phyloP scores from a whole-genome alignment of 2,329 filamentous ascomycete species.

The Plectosphaerella plurivora region DNA sequence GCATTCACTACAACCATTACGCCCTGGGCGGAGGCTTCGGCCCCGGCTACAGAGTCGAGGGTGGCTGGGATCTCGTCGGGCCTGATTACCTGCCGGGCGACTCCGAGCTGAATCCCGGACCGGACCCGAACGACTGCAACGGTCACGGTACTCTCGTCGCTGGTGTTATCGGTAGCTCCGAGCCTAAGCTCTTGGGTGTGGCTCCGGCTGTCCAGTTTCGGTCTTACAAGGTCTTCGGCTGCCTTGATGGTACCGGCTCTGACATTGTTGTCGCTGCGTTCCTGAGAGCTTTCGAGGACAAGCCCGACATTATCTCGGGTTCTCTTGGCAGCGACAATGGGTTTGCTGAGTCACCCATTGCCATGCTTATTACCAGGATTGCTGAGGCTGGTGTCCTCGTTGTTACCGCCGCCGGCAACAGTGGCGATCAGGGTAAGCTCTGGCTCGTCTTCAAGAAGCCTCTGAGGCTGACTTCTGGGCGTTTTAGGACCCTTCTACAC shows the following conservation, averaged over 20 bases:
- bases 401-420: slow-evolving; percentile 29
- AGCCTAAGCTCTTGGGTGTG: slow-evolving; percentile 28
- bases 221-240: slow-evolving; percentile 34
- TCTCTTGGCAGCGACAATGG: neutral
- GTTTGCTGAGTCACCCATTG: neutral
- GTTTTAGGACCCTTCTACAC: slow-evolving; percentile 4
- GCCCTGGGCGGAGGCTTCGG: slow-evolving; percentile 43
- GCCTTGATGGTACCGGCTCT: slow-evolving; percentile 22
- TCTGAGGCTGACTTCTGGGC: neutral
- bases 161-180: slow-evolving; percentile 1
- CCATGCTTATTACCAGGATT: slow-evolving; percentile 56
- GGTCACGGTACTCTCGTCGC: slow-evolving; percentile 17
- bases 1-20: slow-evolving; percentile 36
- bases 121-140: slow-evolving; percentile 13
- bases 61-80: slow-evolving; percentile 16
- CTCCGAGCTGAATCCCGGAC: slow-evolving; percentile 5
- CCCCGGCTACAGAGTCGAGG: slow-evolving; percentile 24
- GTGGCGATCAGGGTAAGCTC: slow-evolving; percentile 9
- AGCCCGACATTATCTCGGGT: slow-evolving; percentile 24
- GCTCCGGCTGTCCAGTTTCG: slow-evolving; percentile 33
- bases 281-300: slow-evolving; percentile 37
- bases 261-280: slow-evolving; percentile 37
- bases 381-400: slow-evolving; percentile 75
- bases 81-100: slow-evolving; percentile 17
- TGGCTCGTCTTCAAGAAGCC: neutral